A percentile compares a stretch with the other conserved stretches of the same genome.
Conservation (phyloP, 176 grass and related monocot species). For the Triticum aestivum region IWGSC_CS_RefSeq_v2.1 NC_057797.1:634933954-634934453, state of each 20-base stretch:
- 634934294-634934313: background rate
- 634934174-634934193: slow-evolving; percentile 1
- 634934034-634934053: slow-evolving; percentile 39
- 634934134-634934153: background rate
- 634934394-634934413: slow-evolving; percentile 82
- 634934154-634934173: slow-evolving; percentile 4
- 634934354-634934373: slow-evolving; percentile 50
- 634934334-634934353: slow-evolving; percentile 54
- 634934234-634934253: slow-evolving; percentile 59
- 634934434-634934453: background rate
- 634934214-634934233: slow-evolving; percentile 86
- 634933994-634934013: background rate
- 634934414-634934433: slow-evolving; percentile 73
- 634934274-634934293: background rate
- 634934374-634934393: slow-evolving; percentile 70
- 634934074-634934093: slow-evolving; percentile 57
- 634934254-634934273: slow-evolving; percentile 41
- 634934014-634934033: background rate
- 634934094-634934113: slow-evolving; percentile 63
- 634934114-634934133: slow-evolving; percentile 38
- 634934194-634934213: slow-evolving; percentile 69
- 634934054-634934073: slow-evolving; percentile 61
- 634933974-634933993: background rate
- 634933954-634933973: background rate
- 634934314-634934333: slow-evolving; percentile 28